Conservation (phyloP, 108 stramenopile genomes). For the Cylindrotheca closterium region DNA sequence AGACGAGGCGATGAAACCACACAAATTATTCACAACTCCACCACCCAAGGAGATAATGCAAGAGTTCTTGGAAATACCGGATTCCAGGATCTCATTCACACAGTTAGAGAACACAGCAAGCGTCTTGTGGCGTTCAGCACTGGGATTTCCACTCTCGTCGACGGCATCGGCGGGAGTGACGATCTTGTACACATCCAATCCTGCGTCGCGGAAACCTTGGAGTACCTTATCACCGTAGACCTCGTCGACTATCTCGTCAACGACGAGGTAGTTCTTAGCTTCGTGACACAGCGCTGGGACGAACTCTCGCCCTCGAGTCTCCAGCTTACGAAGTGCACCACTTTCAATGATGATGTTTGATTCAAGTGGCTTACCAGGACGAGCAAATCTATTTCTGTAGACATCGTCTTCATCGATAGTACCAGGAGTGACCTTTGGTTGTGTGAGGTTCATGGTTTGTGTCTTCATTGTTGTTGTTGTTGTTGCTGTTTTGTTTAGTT, state of each 20-base stretch:
- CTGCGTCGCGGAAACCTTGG: conserved; percentile 31
- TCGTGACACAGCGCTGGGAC: conserved; percentile 28
- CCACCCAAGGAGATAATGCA: conserved; percentile 40
- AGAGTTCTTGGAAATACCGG: conserved; percentile 33
- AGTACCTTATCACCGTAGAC: conserved; percentile 29
- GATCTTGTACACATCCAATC: conserved; percentile 25
- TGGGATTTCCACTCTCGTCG: conserved; percentile 38
- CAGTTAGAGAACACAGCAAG: conserved; percentile 6
- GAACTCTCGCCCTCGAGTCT: conserved; percentile 11
- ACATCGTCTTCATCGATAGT: conserved; percentile 22
- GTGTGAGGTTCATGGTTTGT: conserved; percentile 7
- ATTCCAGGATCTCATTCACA: conserved; percentile 10
- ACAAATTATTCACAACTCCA: conserved; percentile 35
- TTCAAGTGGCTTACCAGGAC: conserved; percentile 26
- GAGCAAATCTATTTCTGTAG: conserved; percentile 31
- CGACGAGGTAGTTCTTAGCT: conserved; percentile 35
- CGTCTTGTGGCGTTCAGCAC: conserved; percentile 34
- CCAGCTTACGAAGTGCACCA: conserved; percentile 27
- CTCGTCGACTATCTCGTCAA: conserved; percentile 31
- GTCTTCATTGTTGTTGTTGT: no score
- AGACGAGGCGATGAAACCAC: conserved; percentile 33
- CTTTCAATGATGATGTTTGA: conserved; percentile 34
- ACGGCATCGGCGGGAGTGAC: conserved; percentile 28
- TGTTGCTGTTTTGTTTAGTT: no score
- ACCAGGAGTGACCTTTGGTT: conserved; percentile 24